Evolutionary conservation across 805 yeast genomes (phyloP).

Genomic region (Kodamaea neixiangensis): DNA sequence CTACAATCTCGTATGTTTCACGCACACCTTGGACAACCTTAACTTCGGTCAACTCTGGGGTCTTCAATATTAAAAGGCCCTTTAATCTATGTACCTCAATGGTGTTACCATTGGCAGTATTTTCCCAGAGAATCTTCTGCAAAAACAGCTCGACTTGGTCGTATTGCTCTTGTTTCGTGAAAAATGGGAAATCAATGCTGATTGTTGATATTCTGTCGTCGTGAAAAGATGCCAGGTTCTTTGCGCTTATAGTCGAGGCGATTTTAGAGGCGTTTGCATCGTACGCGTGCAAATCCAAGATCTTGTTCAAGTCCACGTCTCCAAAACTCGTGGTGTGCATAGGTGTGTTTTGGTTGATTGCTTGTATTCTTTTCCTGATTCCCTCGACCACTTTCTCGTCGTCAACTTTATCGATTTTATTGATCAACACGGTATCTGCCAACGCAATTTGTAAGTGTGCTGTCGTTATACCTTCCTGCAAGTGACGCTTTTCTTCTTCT

Average conservation of each 20-base stretch:
- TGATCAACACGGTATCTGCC: conserved; percentile 80
- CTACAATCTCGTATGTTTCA: conserved; percentile 82
- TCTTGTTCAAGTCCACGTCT: conserved; percentile 62
- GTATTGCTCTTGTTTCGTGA: conserved; percentile 39
- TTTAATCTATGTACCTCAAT: conserved; percentile 82
- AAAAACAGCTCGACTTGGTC: conserved; percentile 58
- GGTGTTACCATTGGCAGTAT: conserved; percentile 36
- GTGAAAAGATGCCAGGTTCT: conserved; percentile 28
- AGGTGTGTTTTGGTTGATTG: conserved; percentile 71
- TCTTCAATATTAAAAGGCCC: conserved; percentile 59
- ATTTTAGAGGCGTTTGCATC: conserved; percentile 38
- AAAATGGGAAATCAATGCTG: conserved; percentile 45
- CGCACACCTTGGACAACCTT: conserved; percentile 89
- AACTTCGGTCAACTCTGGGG: conserved; percentile 33
- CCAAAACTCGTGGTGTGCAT: conserved; percentile 71
- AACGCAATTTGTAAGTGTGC: conserved; percentile 89
- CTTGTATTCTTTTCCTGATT: conserved; percentile 41
- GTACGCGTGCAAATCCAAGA: conserved; percentile 81
- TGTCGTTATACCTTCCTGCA: conserved; percentile 58
- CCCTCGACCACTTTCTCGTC: conserved; percentile 24
- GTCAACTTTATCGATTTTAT: conserved; percentile 65
- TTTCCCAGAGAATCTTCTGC: conserved; percentile 79
- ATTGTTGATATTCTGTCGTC: conserved; percentile 42
- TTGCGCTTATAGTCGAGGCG: background rate
- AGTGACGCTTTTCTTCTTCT: conserved; percentile 32